Conservation (phyloP, 768 basidiomycete genomes). For the Ephemerocybe angulata region DNA sequence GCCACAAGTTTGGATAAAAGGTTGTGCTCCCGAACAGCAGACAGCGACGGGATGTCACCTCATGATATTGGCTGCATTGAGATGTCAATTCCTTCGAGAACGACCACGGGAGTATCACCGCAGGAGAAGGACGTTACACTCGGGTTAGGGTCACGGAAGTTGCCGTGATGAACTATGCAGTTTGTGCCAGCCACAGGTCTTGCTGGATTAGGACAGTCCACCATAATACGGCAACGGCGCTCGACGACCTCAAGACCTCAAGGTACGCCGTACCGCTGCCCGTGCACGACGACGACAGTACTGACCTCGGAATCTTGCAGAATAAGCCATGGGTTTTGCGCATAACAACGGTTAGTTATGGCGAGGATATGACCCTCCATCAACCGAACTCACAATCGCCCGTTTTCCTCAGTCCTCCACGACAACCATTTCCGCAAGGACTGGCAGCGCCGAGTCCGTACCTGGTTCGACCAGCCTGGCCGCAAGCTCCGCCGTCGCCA, state of each 20-base stretch:
- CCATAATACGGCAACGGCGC: constrained; percentile 34
- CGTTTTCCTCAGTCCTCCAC: constrained; percentile 63
- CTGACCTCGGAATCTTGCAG: constrained; percentile 26
- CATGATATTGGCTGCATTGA: not conserved
- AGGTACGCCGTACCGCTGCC: constrained; percentile 29
- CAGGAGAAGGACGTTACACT: not conserved
- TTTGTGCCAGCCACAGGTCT: constrained; percentile 37
- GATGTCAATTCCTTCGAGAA: not conserved
- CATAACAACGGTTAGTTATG: constrained; percentile 71
- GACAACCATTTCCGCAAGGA: constrained; percentile 97
- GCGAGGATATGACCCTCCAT: not conserved
- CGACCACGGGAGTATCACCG: not conserved
- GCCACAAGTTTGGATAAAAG: not conserved
- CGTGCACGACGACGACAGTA: constrained; percentile 9
- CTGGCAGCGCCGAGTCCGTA: constrained; percentile 95
- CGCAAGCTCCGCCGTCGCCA: constrained; percentile 93
- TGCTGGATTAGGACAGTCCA: constrained; percentile 22
- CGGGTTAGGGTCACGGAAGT: constrained; percentile 36
- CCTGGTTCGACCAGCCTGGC: constrained; percentile 99
- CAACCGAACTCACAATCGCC: constrained; percentile 9
- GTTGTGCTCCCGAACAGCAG: not conserved
- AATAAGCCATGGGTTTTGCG: constrained; percentile 69
- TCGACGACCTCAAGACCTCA: constrained; percentile 46
- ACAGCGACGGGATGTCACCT: not conserved
- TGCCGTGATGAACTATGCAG: constrained; percentile 37